Base-by-base conservation (phyloP, 208 protist species). In the Acanthamoeba quina region DNA sequence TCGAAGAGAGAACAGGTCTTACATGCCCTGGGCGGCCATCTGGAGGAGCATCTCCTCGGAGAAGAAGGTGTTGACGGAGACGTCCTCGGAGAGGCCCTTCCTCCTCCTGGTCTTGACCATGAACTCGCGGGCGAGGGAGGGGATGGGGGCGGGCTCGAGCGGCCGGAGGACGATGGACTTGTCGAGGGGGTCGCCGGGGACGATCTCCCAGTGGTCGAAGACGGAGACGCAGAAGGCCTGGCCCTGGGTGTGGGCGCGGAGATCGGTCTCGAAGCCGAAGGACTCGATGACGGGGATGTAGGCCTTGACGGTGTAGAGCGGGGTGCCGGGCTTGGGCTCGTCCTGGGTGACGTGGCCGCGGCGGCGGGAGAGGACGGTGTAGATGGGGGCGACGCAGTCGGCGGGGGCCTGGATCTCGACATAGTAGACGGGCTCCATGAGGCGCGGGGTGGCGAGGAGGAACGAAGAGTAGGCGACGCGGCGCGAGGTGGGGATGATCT, bases 251-350 rank as follows among this genome's bases (percentile, higher is more conserved):
- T 98, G 94, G 83, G 98, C 97, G 56, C 99, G 97, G 31, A 99
- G 96, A 96, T 99, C 99, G 29, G 99, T 99, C 97, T 99, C 99
- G 34, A 99, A 99, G 19, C 99, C 99, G 95, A 99, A 99, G 70
- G 98, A 99, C 93, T 99, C 99, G 47, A 99, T 99, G 3, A 99
- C 98, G 7, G 99, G 99, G 29, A 99, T 97, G 90, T 98, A 95
- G 2, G 97, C 98, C 85, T 98, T 98, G 54, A 99, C 96, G n/a
- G 97, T 97, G 62, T 98, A 97, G 37, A 99, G 96, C 4, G 99
- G 99, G 21, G 99, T 99, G n/a, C 99, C 99, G 11, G 98, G 97
- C 90, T 99, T 99, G 31, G 98, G 98, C 29, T 97, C 95, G 37
- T 99, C 98, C 21, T 96, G 94, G 0, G 98, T 96, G 60, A 99